Evolutionary conservation across 2,329 filamentous ascomycete genomes (phyloP).

Genomic region (Magnaporthales sp.): DNA sequence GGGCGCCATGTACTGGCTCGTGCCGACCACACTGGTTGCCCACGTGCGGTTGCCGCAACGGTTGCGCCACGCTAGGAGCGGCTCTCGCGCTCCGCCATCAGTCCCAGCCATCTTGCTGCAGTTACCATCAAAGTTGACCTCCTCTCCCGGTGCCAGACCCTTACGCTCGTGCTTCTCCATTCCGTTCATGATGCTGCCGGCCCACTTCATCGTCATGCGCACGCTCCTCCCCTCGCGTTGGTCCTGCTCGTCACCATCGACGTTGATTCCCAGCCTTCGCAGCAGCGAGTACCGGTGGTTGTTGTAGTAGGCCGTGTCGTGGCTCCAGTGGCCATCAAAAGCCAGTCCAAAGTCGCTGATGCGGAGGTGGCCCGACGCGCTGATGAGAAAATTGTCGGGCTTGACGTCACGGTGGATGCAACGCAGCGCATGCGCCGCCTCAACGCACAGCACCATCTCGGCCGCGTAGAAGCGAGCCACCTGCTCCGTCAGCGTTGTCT

Average conservation of each 20-base stretch:
- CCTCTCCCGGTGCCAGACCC: slow-evolving; percentile 6
- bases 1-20: slow-evolving; percentile 97
- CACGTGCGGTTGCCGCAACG: slow-evolving; percentile 59
- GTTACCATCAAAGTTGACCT: background rate
- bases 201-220: slow-evolving; percentile 26
- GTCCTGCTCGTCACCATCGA: slow-evolving; percentile 69
- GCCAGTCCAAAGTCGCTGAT: slow-evolving; percentile 95
- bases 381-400: slow-evolving; percentile 93
- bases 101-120: background rate
- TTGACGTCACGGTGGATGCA: slow-evolving; percentile 97
- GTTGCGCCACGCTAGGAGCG: slow-evolving; percentile 62
- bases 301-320: slow-evolving; percentile 80
- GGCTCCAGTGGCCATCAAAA: slow-evolving; percentile 91
- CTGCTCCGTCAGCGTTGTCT: slow-evolving; percentile 71
- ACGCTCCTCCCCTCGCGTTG: slow-evolving; percentile 37
- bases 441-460: slow-evolving; percentile 92
- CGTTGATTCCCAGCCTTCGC: slow-evolving; percentile 62
- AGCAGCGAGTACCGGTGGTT: slow-evolving; percentile 73
- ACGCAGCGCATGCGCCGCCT: slow-evolving; percentile 77
- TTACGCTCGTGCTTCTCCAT: slow-evolving; percentile 29
- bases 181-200: slow-evolving; percentile 29
- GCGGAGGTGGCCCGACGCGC: slow-evolving; percentile 79
- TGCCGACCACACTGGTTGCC: slow-evolving; percentile 83
- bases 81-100: slow-evolving; percentile 23
- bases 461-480: slow-evolving; percentile 82